These are phyloP conservation scores for Penicillium sumatraense DNA, from an alignment of 2,329 filamentous ascomycete species.

Conservation along the genomic window DNA sequence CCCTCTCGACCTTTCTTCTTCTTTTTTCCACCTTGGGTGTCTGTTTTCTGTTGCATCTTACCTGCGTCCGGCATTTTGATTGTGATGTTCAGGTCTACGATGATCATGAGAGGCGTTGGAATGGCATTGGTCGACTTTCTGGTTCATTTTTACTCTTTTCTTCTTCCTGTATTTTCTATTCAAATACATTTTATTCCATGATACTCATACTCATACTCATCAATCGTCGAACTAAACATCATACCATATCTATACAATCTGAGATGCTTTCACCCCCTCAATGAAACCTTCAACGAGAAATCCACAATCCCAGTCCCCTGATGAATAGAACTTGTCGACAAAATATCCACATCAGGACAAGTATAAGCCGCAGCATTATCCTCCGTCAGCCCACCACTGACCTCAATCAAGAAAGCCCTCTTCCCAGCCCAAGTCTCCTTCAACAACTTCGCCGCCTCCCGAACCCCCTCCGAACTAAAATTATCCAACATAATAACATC, in stretches of 20 bases:
- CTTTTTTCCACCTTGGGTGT: neutral
- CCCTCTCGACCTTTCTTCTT: slow-evolving; percentile 8
- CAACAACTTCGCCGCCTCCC: slow-evolving; percentile 71
- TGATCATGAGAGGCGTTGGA: slow-evolving; percentile 23
- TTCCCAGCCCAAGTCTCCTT: slow-evolving; percentile 79
- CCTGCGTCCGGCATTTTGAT: slow-evolving; percentile 16
- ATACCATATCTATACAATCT: too few relatives aligned
- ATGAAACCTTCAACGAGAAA: slow-evolving; percentile 86
- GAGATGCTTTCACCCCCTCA: too few relatives aligned
- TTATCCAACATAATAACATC: slow-evolving; percentile 99
- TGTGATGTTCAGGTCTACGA: slow-evolving; percentile 18
- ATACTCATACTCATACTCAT: neutral
- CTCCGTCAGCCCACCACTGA: slow-evolving; percentile 85
- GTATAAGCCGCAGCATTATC: slow-evolving; percentile 81
- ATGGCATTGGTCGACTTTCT: neutral
- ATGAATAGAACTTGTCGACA: slow-evolving; percentile 95
- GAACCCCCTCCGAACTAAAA: slow-evolving; percentile 80
- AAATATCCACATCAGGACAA: slow-evolving; percentile 82
- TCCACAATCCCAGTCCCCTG: slow-evolving; percentile 93
- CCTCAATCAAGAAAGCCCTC: slow-evolving; percentile 79
- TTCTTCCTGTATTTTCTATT: slow-evolving; percentile 17
- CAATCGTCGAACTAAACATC: too few relatives aligned
- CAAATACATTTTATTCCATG: slow-evolving; percentile 16
- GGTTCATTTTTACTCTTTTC: slow-evolving; percentile 7
- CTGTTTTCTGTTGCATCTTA: slow-evolving; percentile 7